A percentile compares a stretch with the other conserved stretches of the same genome.
Conservation (phyloP, 495 filamentous ascomycete genomes). For the Aspergillus affinis region DNA sequence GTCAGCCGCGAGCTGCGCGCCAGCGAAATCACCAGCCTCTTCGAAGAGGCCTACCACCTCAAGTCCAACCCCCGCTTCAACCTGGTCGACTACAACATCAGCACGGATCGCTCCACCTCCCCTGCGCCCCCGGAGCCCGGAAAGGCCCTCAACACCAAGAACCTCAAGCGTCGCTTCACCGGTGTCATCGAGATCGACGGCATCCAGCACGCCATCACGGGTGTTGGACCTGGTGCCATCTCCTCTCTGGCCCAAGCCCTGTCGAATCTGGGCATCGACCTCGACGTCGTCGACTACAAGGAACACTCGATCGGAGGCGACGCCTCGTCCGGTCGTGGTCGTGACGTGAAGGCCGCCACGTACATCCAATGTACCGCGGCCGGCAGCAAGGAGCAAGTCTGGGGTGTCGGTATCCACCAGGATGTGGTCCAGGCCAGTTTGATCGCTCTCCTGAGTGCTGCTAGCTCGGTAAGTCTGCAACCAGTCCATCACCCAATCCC, state of each 20-base stretch:
- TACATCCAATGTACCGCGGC: slow-evolving; percentile 87
- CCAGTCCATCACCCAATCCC: too few species aligned
- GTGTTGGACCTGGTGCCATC: slow-evolving; percentile 85
- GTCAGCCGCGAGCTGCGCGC: slow-evolving; percentile 80
- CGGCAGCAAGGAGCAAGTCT: slow-evolving; percentile 68
- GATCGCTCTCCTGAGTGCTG: slow-evolving; percentile 84
- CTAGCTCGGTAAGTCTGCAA: slow-evolving; percentile 71
- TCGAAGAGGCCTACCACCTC: slow-evolving; percentile 83
- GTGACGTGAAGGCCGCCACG: slow-evolving; percentile 83
- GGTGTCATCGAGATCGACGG: slow-evolving; percentile 86
- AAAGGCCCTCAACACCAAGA: slow-evolving; percentile 70
- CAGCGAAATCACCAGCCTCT: slow-evolving; percentile 80
- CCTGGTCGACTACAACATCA: slow-evolving; percentile 91
- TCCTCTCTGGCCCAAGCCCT: slow-evolving; percentile 86
- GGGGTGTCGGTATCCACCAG: slow-evolving; percentile 95
- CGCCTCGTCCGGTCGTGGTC: slow-evolving; percentile 53
- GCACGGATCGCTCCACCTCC: slow-evolving; percentile 75
- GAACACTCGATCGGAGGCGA: slow-evolving; percentile 72
- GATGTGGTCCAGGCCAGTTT: slow-evolving; percentile 92
- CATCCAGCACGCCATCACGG: slow-evolving; percentile 71
- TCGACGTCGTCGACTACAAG: slow-evolving; percentile 94
- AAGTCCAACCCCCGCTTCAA: slow-evolving; percentile 77
- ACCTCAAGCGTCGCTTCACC: slow-evolving; percentile 79
- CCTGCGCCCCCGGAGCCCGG: slow-evolving; percentile 68
- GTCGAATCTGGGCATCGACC: slow-evolving; percentile 74